These are phyloP conservation scores for Cladosporium sp. DNA, from an alignment of 2,329 filamentous ascomycete genomes.

Conservation along the genomic window DNA sequence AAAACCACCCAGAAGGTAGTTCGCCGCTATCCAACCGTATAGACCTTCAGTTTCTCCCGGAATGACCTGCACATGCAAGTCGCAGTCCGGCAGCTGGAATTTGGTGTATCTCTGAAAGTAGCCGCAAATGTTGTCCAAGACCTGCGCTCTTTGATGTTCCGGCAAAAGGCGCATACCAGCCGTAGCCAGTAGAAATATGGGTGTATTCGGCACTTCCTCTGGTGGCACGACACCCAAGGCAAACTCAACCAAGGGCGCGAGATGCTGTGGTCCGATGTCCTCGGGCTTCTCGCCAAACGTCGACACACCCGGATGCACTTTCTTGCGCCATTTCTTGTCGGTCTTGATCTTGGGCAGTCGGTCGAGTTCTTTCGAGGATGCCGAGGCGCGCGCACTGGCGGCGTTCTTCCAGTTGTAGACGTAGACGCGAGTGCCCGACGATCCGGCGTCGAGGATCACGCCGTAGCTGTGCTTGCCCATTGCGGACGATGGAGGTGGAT, in stretches of 20 bases:
- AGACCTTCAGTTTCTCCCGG: constrained; percentile 91
- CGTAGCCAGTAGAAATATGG: constrained; percentile 91
- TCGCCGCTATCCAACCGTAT: constrained; percentile 96
- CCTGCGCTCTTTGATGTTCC: constrained; percentile 62
- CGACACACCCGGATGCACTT: constrained; percentile 87
- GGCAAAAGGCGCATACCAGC: constrained; percentile 89
- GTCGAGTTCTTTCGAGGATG: constrained; percentile 55
- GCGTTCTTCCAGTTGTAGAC: constrained; percentile 91
- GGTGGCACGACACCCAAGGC: constrained; percentile 73
- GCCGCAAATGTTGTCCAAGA: constrained; percentile 74
- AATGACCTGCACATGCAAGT: constrained; percentile 86
- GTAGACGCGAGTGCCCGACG: constrained; percentile 90
- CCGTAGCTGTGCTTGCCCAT: constrained; percentile 59
- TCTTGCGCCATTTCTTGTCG: constrained; percentile 83
- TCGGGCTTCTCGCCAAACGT: constrained; percentile 76
- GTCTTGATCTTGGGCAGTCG: constrained; percentile 76
- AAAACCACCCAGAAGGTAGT: constrained; percentile 90
- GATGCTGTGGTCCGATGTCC: constrained; percentile 73
- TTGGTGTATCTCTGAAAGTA: constrained; percentile 72
- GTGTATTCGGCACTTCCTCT: constrained; percentile 74
- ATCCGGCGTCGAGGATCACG: constrained; percentile 94
- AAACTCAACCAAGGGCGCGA: constrained; percentile 74
- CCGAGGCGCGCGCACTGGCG: constrained; percentile 59
- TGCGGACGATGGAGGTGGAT: background rate
- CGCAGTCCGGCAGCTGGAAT: constrained; percentile 87